Base-by-base conservation (phyloP, 2,329 filamentous ascomycete genomes). In the Sphaerulina vaccinii region DNA sequence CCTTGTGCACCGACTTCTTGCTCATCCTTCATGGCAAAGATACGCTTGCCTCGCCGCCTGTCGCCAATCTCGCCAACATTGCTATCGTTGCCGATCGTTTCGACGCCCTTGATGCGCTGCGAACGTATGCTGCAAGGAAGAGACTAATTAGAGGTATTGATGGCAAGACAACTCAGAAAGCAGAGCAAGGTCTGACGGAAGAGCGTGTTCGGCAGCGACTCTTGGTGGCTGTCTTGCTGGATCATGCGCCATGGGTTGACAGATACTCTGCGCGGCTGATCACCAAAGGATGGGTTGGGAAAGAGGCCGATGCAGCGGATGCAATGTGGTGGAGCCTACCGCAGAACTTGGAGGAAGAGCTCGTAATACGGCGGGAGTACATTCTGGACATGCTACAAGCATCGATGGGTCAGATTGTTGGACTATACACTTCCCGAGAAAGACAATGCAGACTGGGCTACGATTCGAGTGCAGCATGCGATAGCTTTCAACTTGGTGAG, bases 401-500 rank as follows among this genome's bases (percentile, higher is more conserved):
- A 0, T 73, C 90, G 1, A 85, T 85, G 54, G 74, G 75, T 1
- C 82, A 90, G 65, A 90, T 89, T 51, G 71, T 90, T 2, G 65
- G 68, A 5, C 71, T 87, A 0, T 90, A 90, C 67, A 81, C 81
- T 1, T 86, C 85, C 8, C 81, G 83, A n/a, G 77, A 76, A 22
- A 69, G 75, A 21, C 87, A 90, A 65, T 90, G 87, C 68, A 83
- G 82, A 61, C 77, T 89, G 0, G 86, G 87, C 46, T 90, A 90
- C 68, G 86, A 88, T 63, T 84, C 82, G 2, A 87, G 83, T 55
- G 70, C 79, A 1, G 82, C 86, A 36, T 90, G 87, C 67, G 87
- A 91, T 70, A 84, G 83, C 1, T 91, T 86, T 63, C 87, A 91
- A 69, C 79, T 91, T 1, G 87, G 87, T 18, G 86, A 90, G 70